Percentiles rank a stretch among this genome's conserved stretches.
Conservation (phyloP, 169 alveolate genomes). For the Plasmodium adleri region DNA sequence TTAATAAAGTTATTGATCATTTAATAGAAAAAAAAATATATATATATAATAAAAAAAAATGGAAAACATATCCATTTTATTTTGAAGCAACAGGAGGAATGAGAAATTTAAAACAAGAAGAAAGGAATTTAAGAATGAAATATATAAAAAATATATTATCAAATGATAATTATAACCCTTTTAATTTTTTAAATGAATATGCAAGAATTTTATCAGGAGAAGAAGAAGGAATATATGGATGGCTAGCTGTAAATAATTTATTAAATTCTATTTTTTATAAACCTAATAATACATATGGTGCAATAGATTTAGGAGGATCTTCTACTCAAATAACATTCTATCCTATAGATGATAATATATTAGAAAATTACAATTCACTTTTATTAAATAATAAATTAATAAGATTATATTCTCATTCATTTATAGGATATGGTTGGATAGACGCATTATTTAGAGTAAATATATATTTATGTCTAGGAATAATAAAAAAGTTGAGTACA, state of each 20-base stretch:
- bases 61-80: constrained; percentile 4
- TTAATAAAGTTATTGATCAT: background rate
- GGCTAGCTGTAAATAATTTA: constrained; percentile 1
- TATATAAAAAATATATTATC: background rate
- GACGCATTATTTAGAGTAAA: constrained; percentile 1
- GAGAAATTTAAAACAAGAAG: background rate
- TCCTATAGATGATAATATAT: background rate
- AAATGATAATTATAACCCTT: background rate
- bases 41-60: background rate
- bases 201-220: background rate
- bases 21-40: background rate
- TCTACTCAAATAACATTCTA: background rate
- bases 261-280: constrained; percentile 1
- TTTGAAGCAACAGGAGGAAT: constrained; percentile 13
- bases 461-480: background rate
- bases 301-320: constrained; percentile 4
- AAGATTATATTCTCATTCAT: background rate
- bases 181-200: background rate
- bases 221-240: constrained; percentile 1
- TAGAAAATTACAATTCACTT: background rate
- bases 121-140: constrained; percentile 1
- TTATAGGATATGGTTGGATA: constrained; percentile 8
- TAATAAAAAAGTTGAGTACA: background rate
- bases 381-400: background rate
- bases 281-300: background rate